Base-by-base conservation (phyloP, 2,329 filamentous ascomycete genomes). In the Dactylellina parvicollis region DNA sequence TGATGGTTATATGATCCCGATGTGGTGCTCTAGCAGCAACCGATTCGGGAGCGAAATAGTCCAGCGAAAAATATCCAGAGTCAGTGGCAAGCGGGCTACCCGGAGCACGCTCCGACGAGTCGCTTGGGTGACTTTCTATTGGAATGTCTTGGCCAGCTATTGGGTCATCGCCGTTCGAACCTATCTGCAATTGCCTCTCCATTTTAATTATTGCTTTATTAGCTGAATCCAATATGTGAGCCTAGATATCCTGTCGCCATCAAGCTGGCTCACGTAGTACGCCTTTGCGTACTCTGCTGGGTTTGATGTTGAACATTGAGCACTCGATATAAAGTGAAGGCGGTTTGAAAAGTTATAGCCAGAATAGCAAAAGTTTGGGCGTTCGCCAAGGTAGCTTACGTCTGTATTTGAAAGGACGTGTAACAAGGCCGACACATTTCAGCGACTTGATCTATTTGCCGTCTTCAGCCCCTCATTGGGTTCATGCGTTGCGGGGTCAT, bases 51-150 rank as follows among this genome's bases (percentile, higher is more conserved):
- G 20, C 38, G 3, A 18, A 12, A 16, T 24, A 47, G 16, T 22
- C 54, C n/a, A 52, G 30, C 7, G 64, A 69, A 36, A 49, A 44
- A 47, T 69, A 69, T 7, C 64, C 64, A 40, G 64, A 69, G 28
- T 69, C 64, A 9, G 40, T n/a, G 12, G 26, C 22, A 14, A 38
- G 20, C 4, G 20, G 28, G 32, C n/a, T 26, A 9, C 26, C 30
- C n/a, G 3, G 14, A 18, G 12, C 56, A 3, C 2, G 44, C 14
- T n/a, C 40, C n/a, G n/a, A n/a, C n/a, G n/a, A n/a, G n/a, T n/a
- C n/a, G n/a, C n/a, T 22, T n/a, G 4, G 14, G 14, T 16, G 10
- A 34, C 18, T 44, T 54, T 22, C 32, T 28, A 22, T 50, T 4
- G 46, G 34, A 2, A 36, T 40, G 5, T 16, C 4, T 40, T 24